A percentile compares a stretch with the other conserved stretches of the same genome.
phyloP scores from a whole-genome alignment of 2,329 filamentous ascomycete genomes.

The Fusarium duplospermum region DNA sequence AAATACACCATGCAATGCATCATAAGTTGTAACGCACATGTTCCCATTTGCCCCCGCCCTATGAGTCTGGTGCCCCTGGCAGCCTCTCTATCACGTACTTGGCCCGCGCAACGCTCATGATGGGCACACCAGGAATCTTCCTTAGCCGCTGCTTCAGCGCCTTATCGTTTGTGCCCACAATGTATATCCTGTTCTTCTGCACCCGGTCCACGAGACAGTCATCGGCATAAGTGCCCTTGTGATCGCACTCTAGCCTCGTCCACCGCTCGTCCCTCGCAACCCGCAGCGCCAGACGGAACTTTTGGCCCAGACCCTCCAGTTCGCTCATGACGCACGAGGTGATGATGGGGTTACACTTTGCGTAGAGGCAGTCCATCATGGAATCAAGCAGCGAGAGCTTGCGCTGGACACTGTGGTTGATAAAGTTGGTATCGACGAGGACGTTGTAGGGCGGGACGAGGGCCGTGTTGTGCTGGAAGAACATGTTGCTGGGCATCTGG shows the following conservation, averaged over 20 bases:
- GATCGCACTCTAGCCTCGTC: conserved; percentile 86
- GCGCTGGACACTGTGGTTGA: conserved; percentile 88
- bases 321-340: conserved; percentile 83
- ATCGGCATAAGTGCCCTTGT: conserved; percentile 86
- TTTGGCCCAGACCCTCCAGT: conserved; percentile 87
- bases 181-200: conserved; percentile 80
- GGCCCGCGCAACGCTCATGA: conserved; percentile 84
- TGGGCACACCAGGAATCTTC: conserved; percentile 75
- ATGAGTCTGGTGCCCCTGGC: conserved; percentile 79
- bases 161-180: conserved; percentile 81
- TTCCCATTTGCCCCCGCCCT: conserved; percentile 17
- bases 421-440: conserved; percentile 85
- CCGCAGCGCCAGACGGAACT: conserved; percentile 86
- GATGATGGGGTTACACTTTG: conserved; percentile 89
- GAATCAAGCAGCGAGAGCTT: conserved; percentile 89
- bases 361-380: conserved; percentile 95
- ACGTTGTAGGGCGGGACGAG: conserved; percentile 80
- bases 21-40: conserved; percentile 32
- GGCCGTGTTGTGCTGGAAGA: conserved; percentile 90
- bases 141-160: conserved; percentile 85
- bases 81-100: conserved; percentile 96
- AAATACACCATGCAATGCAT: conserved; percentile 12
- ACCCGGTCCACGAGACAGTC: conserved; percentile 85
- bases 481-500: conserved; percentile 84
- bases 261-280: conserved; percentile 92